phyloP scores from a whole-genome alignment of 2,329 filamentous ascomycete genomes.

The Daldinia eschscholtzii region DNA sequence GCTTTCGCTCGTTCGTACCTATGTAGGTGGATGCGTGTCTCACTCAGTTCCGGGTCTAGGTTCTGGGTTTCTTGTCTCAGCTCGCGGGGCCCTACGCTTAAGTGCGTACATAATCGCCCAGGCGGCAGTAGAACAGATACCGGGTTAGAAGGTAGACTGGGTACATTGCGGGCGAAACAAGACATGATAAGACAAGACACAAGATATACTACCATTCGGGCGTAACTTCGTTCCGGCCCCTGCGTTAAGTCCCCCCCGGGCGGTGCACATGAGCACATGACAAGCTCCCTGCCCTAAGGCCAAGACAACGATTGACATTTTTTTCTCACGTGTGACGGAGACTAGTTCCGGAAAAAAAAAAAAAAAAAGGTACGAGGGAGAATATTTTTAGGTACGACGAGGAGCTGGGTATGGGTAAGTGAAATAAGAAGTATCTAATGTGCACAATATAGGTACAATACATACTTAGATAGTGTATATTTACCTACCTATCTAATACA shows the following conservation, averaged over 20 bases:
- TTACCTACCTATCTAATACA: background rate
- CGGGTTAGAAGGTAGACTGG: background rate
- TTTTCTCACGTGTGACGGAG: slow-evolving; percentile 24
- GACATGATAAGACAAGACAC: background rate
- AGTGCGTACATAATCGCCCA: slow-evolving; percentile 24
- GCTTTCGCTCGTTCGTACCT: slow-evolving; percentile 6
- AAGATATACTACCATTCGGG: slow-evolving; percentile 23
- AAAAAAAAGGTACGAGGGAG: background rate
- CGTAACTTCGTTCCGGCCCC: slow-evolving; percentile 34
- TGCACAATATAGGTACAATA: background rate
- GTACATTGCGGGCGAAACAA: slow-evolving; percentile 3
- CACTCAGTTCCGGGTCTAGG: background rate
- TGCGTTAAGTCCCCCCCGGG: slow-evolving; percentile 30
- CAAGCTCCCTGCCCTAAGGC: slow-evolving; percentile 10
- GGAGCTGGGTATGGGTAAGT: background rate
- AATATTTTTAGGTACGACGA: background rate
- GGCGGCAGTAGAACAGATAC: no score
- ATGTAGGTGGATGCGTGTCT: slow-evolving; percentile 16
- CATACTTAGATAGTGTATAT: background rate
- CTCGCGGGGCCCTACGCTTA: slow-evolving; percentile 7
- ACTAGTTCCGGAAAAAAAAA: background rate
- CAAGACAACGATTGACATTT: slow-evolving; percentile 18
- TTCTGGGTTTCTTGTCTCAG: slow-evolving; percentile 7
- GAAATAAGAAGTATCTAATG: background rate
- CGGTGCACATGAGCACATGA: slow-evolving; percentile 8